phyloP scores from a whole-genome alignment of 192 early-diverging fungal species.

The Coemansia sp. region DNA sequence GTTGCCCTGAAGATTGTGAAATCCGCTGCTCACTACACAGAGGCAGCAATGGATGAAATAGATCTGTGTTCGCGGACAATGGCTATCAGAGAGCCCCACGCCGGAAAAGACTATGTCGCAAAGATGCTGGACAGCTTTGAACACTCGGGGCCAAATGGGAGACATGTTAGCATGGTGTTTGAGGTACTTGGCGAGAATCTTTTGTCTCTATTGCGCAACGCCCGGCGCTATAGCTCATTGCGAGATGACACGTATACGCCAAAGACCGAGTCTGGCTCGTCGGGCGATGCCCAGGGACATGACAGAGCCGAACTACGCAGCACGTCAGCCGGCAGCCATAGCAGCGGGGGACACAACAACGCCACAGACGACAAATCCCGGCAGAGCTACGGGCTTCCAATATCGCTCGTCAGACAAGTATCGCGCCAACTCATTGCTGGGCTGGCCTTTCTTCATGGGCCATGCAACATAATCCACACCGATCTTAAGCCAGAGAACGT shows the following conservation, averaged over 20 bases:
- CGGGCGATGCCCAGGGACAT: conserved; percentile 14
- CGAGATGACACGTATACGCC: conserved; percentile 28
- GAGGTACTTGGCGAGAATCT: conserved; percentile 97
- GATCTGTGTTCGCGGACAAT: conserved; percentile 85
- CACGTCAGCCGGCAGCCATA: conserved; percentile 1
- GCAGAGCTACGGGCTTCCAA: conserved; percentile 70
- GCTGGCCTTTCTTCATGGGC: conserved; percentile 90
- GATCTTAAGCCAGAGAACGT: conserved; percentile 99
- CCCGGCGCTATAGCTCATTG: conserved; percentile 42
- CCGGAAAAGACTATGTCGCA: conserved; percentile 64
- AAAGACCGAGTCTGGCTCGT: conserved; percentile 20
- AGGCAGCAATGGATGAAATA: conserved; percentile 95
- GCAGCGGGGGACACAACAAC: conserved; percentile 12
- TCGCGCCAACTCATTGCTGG: conserved; percentile 87
- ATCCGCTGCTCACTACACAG: conserved; percentile 91
- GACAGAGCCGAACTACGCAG: conserved; percentile 5
- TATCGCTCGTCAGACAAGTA: conserved; percentile 86
- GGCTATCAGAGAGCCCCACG: conserved; percentile 34
- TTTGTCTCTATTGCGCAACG: conserved; percentile 78
- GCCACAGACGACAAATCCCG: conserved; percentile 21
- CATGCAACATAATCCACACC: conserved; percentile 96
- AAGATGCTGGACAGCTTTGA: conserved; percentile 92
- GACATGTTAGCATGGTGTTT: conserved; percentile 96
- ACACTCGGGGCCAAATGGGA: conserved; percentile 83
- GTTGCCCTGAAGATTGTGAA: conserved; percentile 98